phyloP scores from a whole-genome alignment of 2,329 filamentous ascomycete genomes.

The Diaporthe capsici region DNA sequence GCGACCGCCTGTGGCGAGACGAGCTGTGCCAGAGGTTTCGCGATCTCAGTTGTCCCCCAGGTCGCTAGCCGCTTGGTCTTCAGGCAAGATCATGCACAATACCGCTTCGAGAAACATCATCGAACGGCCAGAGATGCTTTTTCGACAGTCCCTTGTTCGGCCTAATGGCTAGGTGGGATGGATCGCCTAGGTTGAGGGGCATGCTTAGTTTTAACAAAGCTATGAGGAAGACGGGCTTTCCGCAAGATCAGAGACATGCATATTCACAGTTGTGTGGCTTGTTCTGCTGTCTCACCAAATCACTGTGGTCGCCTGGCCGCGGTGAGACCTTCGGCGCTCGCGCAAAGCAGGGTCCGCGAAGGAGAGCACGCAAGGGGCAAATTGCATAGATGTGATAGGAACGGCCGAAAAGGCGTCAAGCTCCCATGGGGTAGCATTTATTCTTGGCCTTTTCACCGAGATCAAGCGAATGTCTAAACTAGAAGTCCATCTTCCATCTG shows the following conservation, averaged over 20 bases:
- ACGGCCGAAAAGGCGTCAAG: not conserved
- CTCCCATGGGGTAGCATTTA: conserved; percentile 3
- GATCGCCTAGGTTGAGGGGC: too few species aligned
- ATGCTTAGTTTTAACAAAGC: not conserved
- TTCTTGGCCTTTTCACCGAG: conserved; percentile 10
- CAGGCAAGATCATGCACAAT: conserved; percentile 35
- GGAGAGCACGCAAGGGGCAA: conserved; percentile 4
- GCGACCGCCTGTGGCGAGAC: conserved; percentile 10
- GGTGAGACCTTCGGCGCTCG: not conserved
- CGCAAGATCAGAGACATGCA: not conserved
- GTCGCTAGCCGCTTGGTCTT: conserved; percentile 29
- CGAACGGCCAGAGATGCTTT: not conserved
- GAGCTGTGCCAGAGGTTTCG: conserved; percentile 26
- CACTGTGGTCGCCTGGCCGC: not conserved
- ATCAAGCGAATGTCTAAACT: conserved; percentile 31
- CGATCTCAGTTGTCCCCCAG: conserved; percentile 24
- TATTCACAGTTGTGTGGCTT: too few species aligned
- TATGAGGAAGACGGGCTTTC: not conserved
- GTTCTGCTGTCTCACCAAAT: not conserved
- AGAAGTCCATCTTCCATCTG: not conserved
- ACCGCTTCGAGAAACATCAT: conserved; percentile 29
- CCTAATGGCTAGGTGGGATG: not conserved
- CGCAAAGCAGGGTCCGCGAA: not conserved
- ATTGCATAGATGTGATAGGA: not conserved
- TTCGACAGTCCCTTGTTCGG: not conserved